Evolutionary conservation across 306 rosid genomes (phyloP).

Genomic region (Prinsepia uniflora): DNA sequence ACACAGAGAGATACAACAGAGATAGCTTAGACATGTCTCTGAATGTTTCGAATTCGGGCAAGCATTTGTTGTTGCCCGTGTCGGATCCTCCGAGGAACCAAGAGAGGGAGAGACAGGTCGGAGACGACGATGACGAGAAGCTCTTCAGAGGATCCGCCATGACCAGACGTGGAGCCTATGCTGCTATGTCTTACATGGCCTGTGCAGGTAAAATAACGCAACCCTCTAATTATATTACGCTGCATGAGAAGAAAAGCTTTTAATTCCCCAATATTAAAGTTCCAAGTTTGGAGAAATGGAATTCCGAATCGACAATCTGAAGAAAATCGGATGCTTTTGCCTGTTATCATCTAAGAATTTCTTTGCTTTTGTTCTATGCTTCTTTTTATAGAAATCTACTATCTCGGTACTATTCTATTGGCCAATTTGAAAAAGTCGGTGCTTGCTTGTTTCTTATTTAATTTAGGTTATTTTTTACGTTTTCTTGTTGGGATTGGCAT

Average conservation of each 20-base stretch:
- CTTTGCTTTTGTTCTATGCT: no score
- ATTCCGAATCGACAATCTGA: neutral
- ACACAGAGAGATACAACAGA: neutral
- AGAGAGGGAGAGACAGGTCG: slow-evolving; percentile 43
- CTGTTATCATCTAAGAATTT: neutral
- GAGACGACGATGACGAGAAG: slow-evolving; percentile 37
- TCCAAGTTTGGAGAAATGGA: neutral
- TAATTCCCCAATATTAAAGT: neutral
- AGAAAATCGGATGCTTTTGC: no score
- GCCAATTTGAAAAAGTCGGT: neutral
- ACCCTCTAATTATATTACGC: neutral
- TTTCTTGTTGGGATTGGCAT: neutral
- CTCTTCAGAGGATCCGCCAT: slow-evolving; percentile 82
- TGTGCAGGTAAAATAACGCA: slow-evolving; percentile 60
- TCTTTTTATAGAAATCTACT: no score
- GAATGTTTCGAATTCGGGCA: slow-evolving; percentile 44
- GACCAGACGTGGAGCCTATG: slow-evolving; percentile 83
- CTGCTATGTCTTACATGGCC: slow-evolving; percentile 84
- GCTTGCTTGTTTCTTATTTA: neutral
- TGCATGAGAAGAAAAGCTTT: neutral
- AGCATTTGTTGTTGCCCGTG: slow-evolving; percentile 50
- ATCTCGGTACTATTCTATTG: no score
- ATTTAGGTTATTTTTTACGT: neutral
- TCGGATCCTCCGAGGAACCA: slow-evolving; percentile 58
- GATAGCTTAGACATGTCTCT: slow-evolving; percentile 36